Percentiles rank a stretch among this genome's conserved stretches.
These are phyloP conservation scores for Starmerella apis DNA, from an alignment of 805 yeast genomes.

Conservation along the genomic window DNA sequence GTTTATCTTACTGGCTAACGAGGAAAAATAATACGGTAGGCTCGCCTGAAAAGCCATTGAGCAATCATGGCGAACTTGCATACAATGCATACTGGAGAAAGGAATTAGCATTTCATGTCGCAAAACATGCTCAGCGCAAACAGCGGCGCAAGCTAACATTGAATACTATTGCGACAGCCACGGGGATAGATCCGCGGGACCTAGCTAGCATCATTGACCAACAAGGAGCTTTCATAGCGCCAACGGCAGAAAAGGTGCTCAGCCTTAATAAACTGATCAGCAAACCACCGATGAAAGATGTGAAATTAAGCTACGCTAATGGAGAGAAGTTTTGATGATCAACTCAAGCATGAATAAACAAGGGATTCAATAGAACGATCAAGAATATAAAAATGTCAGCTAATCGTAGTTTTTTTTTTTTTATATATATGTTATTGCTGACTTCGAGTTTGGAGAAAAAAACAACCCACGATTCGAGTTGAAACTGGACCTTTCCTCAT, in stretches of 20 bases:
- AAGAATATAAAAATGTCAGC: no score
- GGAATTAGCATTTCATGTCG: constrained; percentile 32
- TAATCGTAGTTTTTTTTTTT: no score
- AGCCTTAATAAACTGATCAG: neutral
- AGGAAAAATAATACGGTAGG: constrained; percentile 51
- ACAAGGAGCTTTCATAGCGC: constrained; percentile 26
- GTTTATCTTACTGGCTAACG: constrained; percentile 72
- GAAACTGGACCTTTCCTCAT: no score
- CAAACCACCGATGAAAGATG: neutral
- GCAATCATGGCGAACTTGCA: constrained; percentile 66
- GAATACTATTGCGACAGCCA: constrained; percentile 25
- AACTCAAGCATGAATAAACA: no score
- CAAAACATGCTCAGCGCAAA: neutral
- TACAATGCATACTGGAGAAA: constrained; percentile 71
- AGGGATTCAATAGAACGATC: no score
- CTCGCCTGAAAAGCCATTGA: constrained; percentile 88
- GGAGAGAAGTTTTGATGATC: no score
- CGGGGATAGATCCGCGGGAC: constrained; percentile 33
- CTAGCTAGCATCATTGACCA: constrained; percentile 28
- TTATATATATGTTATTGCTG: no score
- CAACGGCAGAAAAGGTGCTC: neutral
- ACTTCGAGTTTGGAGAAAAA: no score
- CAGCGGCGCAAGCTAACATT: constrained; percentile 21
- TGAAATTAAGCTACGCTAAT: neutral
- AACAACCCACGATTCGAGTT: no score